A percentile compares a stretch with the other conserved stretches of the same genome.
phyloP scores from a whole-genome alignment of 139 green algal species.

The Chlamydomonas urium region DNA sequence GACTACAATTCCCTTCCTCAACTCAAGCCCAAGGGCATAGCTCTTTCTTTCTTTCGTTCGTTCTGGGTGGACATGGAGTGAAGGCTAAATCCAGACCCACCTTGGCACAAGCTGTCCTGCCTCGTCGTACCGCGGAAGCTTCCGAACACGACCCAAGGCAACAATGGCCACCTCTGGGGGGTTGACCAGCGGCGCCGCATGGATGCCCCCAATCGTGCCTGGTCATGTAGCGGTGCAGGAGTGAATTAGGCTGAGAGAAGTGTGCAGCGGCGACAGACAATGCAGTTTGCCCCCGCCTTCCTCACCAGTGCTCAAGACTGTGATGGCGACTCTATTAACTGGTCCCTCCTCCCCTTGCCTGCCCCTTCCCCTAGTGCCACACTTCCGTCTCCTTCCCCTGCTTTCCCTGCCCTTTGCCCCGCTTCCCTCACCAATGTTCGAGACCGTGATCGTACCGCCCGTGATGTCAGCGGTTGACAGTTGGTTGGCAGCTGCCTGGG shows the following conservation, averaged over 20 bases:
- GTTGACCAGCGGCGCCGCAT: constrained; percentile 74
- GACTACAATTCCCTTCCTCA: background rate
- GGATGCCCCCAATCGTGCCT: constrained; percentile 79
- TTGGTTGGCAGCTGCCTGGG: constrained; percentile 51
- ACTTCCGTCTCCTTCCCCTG: too few species aligned
- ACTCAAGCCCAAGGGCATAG: constrained; percentile 10
- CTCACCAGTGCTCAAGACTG: too few species aligned
- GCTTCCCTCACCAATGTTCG: constrained; percentile 81
- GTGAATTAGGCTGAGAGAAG: too few species aligned
- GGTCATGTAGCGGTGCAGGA: too few species aligned
- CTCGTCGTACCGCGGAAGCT: constrained; percentile 31
- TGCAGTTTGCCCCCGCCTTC: too few species aligned
- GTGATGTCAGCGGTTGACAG: constrained; percentile 59
- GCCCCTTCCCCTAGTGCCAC: too few species aligned
- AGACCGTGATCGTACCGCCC: constrained; percentile 79
- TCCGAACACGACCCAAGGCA: constrained; percentile 64
- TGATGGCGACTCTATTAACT: too few species aligned
- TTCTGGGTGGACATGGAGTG: too few species aligned
- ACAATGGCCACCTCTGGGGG: constrained; percentile 78
- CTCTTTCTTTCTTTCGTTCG: constrained; percentile 7
- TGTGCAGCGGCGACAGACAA: too few species aligned
- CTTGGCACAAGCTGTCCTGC: background rate
- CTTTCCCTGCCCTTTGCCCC: too few species aligned
- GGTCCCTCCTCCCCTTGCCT: too few species aligned
- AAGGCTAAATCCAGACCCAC: background rate